phyloP scores from a whole-genome alignment of 768 basidiomycete species.

The Daedaleopsis nitida region DNA sequence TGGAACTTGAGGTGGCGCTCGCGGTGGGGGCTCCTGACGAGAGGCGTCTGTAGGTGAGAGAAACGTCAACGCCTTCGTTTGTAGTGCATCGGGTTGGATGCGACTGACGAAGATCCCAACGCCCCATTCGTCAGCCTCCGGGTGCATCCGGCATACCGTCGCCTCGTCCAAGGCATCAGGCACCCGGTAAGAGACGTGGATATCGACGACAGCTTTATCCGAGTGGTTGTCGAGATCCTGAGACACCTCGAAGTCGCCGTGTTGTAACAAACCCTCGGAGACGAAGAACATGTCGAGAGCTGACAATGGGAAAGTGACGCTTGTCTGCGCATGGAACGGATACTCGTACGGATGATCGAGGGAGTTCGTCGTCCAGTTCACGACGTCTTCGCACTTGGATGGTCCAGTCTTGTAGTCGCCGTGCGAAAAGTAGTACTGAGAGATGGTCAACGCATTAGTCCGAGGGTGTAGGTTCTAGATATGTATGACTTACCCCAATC shows the following conservation, averaged over 20 bases:
- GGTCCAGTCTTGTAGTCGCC: not conserved
- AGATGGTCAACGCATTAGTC: not conserved
- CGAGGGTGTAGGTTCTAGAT: too few species aligned
- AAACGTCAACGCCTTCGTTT: not conserved
- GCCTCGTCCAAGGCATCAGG: slow-evolving; percentile 10
- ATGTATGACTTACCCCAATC: not conserved
- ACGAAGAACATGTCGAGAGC: slow-evolving; percentile 16
- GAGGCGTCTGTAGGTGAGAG: slow-evolving; percentile 10
- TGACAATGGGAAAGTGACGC: slow-evolving; percentile 17
- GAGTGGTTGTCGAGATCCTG: slow-evolving; percentile 4
- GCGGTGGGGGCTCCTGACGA: slow-evolving; percentile 35
- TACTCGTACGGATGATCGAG: not conserved
- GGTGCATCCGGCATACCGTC: slow-evolving; percentile 26
- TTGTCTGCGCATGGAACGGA: slow-evolving; percentile 12
- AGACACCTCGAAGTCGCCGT: slow-evolving; percentile 17
- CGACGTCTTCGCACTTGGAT: slow-evolving; percentile 1
- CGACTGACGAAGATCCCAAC: slow-evolving; percentile 34
- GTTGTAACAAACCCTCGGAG: slow-evolving; percentile 2
- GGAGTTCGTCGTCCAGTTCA: slow-evolving; percentile 12
- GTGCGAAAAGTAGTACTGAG: not conserved
- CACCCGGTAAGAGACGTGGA: slow-evolving; percentile 21
- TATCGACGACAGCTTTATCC: slow-evolving; percentile 22
- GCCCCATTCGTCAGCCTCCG: slow-evolving; percentile 21
- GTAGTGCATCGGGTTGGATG: not conserved
- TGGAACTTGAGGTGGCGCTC: slow-evolving; percentile 35